Base-by-base conservation (phyloP, 352 stramenopile species). In the Phytophthora fragariae region DNA sequence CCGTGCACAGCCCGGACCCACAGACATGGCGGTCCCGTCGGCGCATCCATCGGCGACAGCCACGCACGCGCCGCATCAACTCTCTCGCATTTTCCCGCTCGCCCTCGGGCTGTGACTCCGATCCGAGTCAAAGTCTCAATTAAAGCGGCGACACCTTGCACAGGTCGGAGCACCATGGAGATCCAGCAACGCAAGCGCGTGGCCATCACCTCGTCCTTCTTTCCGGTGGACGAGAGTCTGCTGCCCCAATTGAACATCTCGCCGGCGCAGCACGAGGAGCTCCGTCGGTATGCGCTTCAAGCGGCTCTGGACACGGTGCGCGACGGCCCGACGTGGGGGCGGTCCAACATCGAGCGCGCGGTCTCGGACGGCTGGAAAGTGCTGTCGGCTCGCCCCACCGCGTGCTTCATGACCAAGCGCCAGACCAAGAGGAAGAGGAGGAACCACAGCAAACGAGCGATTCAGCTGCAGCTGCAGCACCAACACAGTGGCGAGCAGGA, bases 291-390 rank as follows among this genome's bases (percentile, higher is more conserved):
- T 69, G 76, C 86, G n/a, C 52, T 84, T n/a, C 81, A 84, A 37
- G 82, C 76, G 14, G 83, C 80, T 17, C 65, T 79, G 35, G 75
- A 88, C 44, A 79, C 83, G 5, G 47, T 93, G 14, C 83, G 82
- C 33, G 83, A 93, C 44, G 86, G 86, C 14, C 81, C 83, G 12
- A 88, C 81, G 53, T 93, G 86, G 86, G 86, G 76, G 15, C 81
- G 86, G 47, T 81, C 81, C 37, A 92, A 92, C 65, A 73, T 91
- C 8, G 71, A 82, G 27, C 72, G 41, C 4, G 81, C 86, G 0
- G 73, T 84, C 27, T 73, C 78, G 0, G 74, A 65, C 44, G 86
- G 84, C 44, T 93, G 86, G 86, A 86, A 88, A 62, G 72, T 92
- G 63, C 72, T 81, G 14, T 76, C 74, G 21, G 81, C 77, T 55